phyloP scores from a whole-genome alignment of 2,329 filamentous ascomycete genomes.

The Hypoxylon rubiginosum region DNA sequence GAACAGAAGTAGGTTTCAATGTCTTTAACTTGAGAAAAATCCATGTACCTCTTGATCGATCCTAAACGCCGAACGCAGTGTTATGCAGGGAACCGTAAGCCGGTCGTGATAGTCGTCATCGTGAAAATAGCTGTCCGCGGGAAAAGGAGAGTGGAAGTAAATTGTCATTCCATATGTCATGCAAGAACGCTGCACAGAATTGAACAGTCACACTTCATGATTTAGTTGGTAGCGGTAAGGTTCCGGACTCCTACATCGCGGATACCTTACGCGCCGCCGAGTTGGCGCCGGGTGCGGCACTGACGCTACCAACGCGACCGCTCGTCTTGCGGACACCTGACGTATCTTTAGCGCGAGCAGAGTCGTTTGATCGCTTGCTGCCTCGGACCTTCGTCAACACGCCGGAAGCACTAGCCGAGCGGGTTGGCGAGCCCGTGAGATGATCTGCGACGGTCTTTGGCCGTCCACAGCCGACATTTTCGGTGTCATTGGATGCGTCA shows the following conservation, averaged over 20 bases:
- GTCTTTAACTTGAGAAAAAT: conserved; percentile 20
- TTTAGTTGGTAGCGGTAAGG: conserved; percentile 35
- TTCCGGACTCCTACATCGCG: conserved; percentile 54
- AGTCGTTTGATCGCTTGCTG: conserved; percentile 67
- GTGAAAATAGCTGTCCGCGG: conserved; percentile 50
- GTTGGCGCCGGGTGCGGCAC: conserved; percentile 58
- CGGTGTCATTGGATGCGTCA: conserved; percentile 76
- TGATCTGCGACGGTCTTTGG: conserved; percentile 70
- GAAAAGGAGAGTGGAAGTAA: conserved; percentile 25
- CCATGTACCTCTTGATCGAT: conserved; percentile 40
- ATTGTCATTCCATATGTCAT: conserved; percentile 45
- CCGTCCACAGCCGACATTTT: conserved; percentile 74
- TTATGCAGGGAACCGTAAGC: conserved; percentile 60
- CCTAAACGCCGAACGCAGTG: conserved; percentile 58
- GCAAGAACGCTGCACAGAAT: conserved; percentile 42
- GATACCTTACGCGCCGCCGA: conserved; percentile 68
- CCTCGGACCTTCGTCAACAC: conserved; percentile 75
- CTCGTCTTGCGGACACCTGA: conserved; percentile 74
- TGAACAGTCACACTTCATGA: conserved; percentile 35
- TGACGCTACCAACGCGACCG: conserved; percentile 73
- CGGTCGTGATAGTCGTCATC: conserved; percentile 61
- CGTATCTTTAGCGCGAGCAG: conserved; percentile 65
- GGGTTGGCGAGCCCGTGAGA: conserved; percentile 59
- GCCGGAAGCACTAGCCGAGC: conserved; percentile 66
- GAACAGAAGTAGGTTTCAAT: conserved; percentile 23